Base-by-base conservation (phyloP, 495 filamentous ascomycete species). In the Penicillium diatomitis region DNA sequence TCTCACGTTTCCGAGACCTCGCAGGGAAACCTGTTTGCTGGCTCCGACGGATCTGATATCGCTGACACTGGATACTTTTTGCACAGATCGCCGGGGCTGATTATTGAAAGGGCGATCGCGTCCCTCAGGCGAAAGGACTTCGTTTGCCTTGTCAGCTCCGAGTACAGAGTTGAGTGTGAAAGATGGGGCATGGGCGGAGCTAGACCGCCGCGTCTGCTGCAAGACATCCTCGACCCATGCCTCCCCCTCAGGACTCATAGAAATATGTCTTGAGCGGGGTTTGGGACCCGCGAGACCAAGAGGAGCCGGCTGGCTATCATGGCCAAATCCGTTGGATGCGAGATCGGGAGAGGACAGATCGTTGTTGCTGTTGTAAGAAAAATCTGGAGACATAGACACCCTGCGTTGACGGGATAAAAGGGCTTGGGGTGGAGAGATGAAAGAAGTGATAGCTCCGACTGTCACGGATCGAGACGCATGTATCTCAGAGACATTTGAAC, bases 171-270 rank as follows among this genome's bases (percentile, higher is more conserved):
- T 48, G 10, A 58, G 39, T 4, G 50, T 35, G 8, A 62, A 52
- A 0, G 56, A 53, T 5, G 51, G 48, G 20, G 66, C 58, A 32
- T 61, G 57, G 11, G 63, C 44, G 9, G 70, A 68, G 8, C 66
- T 65, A 28, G 69, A 69, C 27, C 63, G 47, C 30, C 71, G 67
- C 2, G 71, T 69, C 52, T 72, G 68, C 11, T 70, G 64, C 33
- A 74, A 57, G 3, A 74, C 71, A 43, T 68, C 65, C 51, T 68
- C 68, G 1, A 74, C 74, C 75, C 74, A 77, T 2, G 74, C 74
- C 60, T 78, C 74, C 46, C 73, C 74, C 29, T 73, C 66, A 0
- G 74, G 71, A 29, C 63, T 73, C 56, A 78, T 75, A 12, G 70
- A 69, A 27, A 67, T 55, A 8, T 70, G 66, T 39, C 68, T 63